A percentile compares a stretch with the other conserved stretches of the same genome.
phyloP scores from a whole-genome alignment of 106 monocot genomes.

The Alisma plantagoaquatica region DNA sequence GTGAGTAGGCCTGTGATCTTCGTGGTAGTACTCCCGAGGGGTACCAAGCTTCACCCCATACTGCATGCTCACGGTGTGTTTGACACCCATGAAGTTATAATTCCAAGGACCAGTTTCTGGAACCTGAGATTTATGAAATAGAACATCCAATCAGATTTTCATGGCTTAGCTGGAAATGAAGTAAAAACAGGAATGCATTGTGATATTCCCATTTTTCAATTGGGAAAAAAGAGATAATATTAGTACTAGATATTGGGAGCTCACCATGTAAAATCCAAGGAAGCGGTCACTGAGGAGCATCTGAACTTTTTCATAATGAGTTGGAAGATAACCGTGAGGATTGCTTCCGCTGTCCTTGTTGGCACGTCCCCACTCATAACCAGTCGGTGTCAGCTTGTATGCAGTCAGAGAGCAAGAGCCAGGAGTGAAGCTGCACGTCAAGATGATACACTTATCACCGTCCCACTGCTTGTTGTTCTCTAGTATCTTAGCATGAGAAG shows the following conservation, averaged over 20 bases:
- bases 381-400: slow-evolving; percentile 92
- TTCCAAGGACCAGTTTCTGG: slow-evolving; percentile 97
- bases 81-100: slow-evolving; percentile 99
- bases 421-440: slow-evolving; percentile 99
- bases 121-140: slow-evolving; percentile 23
- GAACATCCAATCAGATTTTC: not conserved
- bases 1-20: slow-evolving; percentile 94
- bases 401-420: slow-evolving; percentile 98
- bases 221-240: too few species aligned
- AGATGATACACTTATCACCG: slow-evolving; percentile 91
- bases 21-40: slow-evolving; percentile 87
- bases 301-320: slow-evolving; percentile 99
- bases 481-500: slow-evolving; percentile 71
- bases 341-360: slow-evolving; percentile 99
- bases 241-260: not conserved
- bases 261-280: slow-evolving; percentile 99
- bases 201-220: too few species aligned
- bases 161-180: not conserved
- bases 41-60: slow-evolving; percentile 81
- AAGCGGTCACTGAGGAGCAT: slow-evolving; percentile 99
- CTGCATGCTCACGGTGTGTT: slow-evolving; percentile 83
- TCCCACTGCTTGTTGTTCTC: slow-evolving; percentile 99
- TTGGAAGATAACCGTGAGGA: slow-evolving; percentile 95
- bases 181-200: not conserved
- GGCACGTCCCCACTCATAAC: slow-evolving; percentile 95